These are phyloP conservation scores for Diplosphaera chodatii DNA, from an alignment of 139 green algal genomes.

Conservation along the genomic window DNA sequence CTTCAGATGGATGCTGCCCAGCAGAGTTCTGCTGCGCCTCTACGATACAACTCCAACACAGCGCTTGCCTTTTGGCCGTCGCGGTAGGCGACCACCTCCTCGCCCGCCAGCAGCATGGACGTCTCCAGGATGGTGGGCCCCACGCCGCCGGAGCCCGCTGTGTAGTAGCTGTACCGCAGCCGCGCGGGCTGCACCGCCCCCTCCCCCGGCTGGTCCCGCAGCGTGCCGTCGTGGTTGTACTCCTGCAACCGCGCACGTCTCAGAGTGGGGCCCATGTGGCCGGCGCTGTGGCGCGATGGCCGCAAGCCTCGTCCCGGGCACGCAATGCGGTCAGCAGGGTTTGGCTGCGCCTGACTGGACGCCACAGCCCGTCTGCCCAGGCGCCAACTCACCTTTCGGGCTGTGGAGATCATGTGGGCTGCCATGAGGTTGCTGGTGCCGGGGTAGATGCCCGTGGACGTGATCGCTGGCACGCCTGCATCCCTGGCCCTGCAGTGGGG, in stretches of 20 bases:
- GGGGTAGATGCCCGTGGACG: conserved; percentile 80
- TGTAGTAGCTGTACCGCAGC: conserved; percentile 87
- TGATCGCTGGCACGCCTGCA: conserved; percentile 83
- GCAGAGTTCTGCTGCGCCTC: no score
- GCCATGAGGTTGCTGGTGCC: conserved; percentile 92
- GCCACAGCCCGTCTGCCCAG: no score
- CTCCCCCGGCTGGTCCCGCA: neutral
- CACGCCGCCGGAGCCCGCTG: conserved; percentile 76
- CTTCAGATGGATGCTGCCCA: no score
- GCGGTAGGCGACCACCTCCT: conserved; percentile 32
- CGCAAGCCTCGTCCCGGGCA: no score
- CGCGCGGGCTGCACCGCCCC: conserved; percentile 44
- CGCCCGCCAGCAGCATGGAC: conserved; percentile 69
- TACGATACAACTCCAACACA: no score
- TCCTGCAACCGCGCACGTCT: no score
- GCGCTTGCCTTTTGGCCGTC: conserved; percentile 16
- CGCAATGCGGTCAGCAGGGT: no score
- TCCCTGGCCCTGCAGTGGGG: conserved; percentile 32
- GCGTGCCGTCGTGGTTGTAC: conserved; percentile 16
- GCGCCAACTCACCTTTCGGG: conserved; percentile 6
- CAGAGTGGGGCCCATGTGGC: no score
- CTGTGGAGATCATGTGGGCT: conserved; percentile 74
- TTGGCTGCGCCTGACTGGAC: no score
- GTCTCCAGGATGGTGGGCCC: conserved; percentile 93
- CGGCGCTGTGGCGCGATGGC: no score